Percentiles rank a stretch among this genome's conserved stretches.
These are phyloP conservation scores for Backusella westeae DNA, from an alignment of 192 early-diverging fungal species.

Conservation along the genomic window DNA sequence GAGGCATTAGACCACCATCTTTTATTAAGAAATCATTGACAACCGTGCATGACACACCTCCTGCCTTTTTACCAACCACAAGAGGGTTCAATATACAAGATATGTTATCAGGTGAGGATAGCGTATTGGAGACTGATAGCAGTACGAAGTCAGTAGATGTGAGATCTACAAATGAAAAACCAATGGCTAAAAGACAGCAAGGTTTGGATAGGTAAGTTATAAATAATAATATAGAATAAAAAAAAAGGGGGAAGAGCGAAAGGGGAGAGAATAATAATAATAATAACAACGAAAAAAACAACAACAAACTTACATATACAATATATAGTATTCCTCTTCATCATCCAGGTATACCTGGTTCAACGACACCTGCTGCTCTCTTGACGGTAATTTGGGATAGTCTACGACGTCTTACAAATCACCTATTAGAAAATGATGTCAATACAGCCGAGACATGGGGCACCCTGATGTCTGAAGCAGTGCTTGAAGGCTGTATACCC, in stretches of 20 bases:
- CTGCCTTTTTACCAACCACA: neutral
- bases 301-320: neutral
- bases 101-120: neutral
- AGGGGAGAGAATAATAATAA: neutral
- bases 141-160: neutral
- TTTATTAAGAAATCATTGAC: conserved; percentile 7
- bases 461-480: conserved; percentile 30
- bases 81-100: neutral
- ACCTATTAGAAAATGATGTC: conserved; percentile 37
- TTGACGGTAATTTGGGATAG: conserved; percentile 29
- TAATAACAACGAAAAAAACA: neutral
- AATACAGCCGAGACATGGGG: conserved; percentile 32
- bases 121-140: neutral
- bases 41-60: conserved; percentile 3
- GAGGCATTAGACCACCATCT: neutral
- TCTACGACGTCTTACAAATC: conserved; percentile 32
- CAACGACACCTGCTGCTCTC: conserved; percentile 30
- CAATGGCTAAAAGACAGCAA: neutral
- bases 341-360: conserved; percentile 28
- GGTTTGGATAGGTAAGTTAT: conserved; percentile 13
- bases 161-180: neutral
- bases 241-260: neutral
- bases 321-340: conserved; percentile 35
- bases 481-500: conserved; percentile 35
- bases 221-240: neutral